Evolutionary conservation across 2,329 filamentous ascomycete genomes (phyloP).

Genomic region (Aspergillus sp.): DNA sequence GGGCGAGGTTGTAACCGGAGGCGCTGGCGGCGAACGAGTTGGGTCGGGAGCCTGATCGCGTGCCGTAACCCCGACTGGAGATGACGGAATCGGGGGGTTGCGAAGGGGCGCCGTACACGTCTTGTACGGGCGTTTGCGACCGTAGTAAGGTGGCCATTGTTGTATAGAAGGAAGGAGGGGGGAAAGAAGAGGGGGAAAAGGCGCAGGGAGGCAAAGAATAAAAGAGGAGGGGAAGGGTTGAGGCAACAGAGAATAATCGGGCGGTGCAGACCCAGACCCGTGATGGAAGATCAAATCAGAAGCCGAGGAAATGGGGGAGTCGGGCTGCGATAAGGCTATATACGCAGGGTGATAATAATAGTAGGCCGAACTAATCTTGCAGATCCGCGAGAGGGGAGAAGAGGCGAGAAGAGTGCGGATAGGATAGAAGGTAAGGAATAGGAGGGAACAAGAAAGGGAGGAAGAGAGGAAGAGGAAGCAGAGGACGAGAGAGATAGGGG

Average conservation of each 20-base stretch:
- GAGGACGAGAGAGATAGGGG: constrained; percentile 1
- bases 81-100: constrained; percentile 29
- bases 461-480: constrained; percentile 7
- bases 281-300: constrained; percentile 11
- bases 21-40: constrained; percentile 40
- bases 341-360: constrained; percentile 7
- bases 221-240: constrained; percentile 7
- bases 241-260: constrained; percentile 7
- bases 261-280: constrained; percentile 18
- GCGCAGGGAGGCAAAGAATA: neutral
- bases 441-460: constrained; percentile 3
- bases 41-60: constrained; percentile 37
- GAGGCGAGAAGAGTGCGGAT: neutral
- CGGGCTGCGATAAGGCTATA: constrained; percentile 11
- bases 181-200: constrained; percentile 15
- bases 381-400: neutral
- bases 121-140: constrained; percentile 41
- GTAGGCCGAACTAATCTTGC: neutral
- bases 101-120: constrained; percentile 34
- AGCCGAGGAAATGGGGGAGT: neutral
- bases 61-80: constrained; percentile 34
- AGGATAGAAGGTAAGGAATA: neutral
- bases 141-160: constrained; percentile 39
- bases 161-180: constrained; percentile 17
- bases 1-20: constrained; percentile 37